These are phyloP conservation scores for Metschnikowia santaceciliae DNA, from an alignment of 805 yeast genomes.

Conservation along the genomic window DNA sequence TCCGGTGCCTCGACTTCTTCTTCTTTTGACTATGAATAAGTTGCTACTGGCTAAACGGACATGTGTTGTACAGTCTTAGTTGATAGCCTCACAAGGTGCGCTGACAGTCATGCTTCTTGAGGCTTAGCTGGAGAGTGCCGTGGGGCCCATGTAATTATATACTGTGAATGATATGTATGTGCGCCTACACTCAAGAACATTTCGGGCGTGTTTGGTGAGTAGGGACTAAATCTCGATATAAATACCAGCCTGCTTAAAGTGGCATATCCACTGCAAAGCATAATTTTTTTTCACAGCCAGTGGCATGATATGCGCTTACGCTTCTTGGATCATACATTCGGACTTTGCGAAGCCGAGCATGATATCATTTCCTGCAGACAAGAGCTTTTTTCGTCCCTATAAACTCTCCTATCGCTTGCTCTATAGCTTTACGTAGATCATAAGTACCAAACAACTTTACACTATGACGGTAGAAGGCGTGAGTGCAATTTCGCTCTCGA, in stretches of 20 bases:
- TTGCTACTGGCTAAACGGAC: neutral
- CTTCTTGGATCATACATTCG: slow-evolving; percentile 7
- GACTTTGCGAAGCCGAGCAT: slow-evolving; percentile 18
- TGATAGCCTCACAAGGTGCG: neutral
- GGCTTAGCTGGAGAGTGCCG: neutral
- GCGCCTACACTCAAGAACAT: neutral
- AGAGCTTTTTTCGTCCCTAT: slow-evolving; percentile 5
- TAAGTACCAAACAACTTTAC: neutral
- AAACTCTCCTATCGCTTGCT: slow-evolving; percentile 5
- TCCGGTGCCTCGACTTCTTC: no score
- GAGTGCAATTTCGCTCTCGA: slow-evolving; percentile 60
- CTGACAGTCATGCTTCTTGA: neutral
- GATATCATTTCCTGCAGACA: slow-evolving; percentile 7
- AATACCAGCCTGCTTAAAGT: neutral
- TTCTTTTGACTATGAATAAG: neutral
- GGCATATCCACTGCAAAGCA: neutral
- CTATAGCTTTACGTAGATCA: neutral
- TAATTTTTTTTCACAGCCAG: neutral
- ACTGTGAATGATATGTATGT: neutral
- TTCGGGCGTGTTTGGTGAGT: neutral
- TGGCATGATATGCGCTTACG: slow-evolving; percentile 2
- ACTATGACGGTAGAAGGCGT: slow-evolving; percentile 26
- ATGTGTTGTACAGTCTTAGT: neutral
- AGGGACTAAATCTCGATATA: neutral
- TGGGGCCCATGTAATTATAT: neutral